Evolutionary conservation across 257 asterid genomes (phyloP).

Genomic region (Solanum acaule): DNA sequence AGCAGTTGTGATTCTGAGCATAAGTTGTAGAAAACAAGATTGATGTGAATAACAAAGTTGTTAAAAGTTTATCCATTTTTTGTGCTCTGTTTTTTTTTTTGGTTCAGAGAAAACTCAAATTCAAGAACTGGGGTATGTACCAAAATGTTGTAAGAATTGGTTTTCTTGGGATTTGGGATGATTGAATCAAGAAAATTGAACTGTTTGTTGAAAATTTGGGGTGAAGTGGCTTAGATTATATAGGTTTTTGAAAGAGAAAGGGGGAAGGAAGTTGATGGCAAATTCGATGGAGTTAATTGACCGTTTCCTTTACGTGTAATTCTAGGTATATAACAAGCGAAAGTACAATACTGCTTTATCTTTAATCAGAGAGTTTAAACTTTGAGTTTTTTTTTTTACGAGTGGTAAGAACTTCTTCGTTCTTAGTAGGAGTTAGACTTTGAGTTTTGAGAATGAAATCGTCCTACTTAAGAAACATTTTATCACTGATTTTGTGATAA

Average conservation of each 20-base stretch:
- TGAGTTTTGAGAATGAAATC: too few species aligned
- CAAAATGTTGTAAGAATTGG: background rate
- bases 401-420: too few species aligned
- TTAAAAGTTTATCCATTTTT: constrained; percentile 13
- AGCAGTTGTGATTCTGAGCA: constrained; percentile 24
- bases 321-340: background rate
- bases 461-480: too few species aligned
- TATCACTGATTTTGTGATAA: background rate
- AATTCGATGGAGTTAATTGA: background rate
- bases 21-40: constrained; percentile 8
- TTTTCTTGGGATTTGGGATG: background rate
- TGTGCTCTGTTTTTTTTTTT: too few species aligned
- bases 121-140: background rate
- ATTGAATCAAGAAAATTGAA: background rate
- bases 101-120: background rate
- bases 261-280: background rate
- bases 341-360: too few species aligned
- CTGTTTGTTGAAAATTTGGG: background rate
- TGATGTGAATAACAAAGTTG: constrained; percentile 1
- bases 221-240: background rate
- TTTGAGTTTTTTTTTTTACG: too few species aligned
- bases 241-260: background rate
- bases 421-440: too few species aligned
- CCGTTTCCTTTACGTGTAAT: background rate
- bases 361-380: background rate